Percentiles rank a stretch among this genome's conserved stretches.
Conservation (phyloP, 768 basidiomycete species). For the Lactarius hengduanensis region DNA sequence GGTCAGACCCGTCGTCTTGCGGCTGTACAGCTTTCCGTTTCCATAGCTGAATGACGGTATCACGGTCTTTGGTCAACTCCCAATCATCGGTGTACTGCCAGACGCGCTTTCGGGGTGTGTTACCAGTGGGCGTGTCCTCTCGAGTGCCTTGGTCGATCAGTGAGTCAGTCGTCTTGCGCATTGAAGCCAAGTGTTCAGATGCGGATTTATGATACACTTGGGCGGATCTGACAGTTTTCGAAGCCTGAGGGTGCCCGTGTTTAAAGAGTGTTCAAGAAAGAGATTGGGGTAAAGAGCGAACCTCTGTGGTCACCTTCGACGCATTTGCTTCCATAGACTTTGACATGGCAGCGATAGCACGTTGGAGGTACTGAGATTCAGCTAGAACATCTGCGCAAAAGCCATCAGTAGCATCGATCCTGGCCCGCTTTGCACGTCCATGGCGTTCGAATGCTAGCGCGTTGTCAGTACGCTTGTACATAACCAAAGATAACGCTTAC, state of each 20-base stretch:
- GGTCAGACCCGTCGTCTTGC: conserved; percentile 35
- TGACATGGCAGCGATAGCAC: conserved; percentile 50
- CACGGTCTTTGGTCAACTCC: conserved; percentile 65
- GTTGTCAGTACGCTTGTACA: not conserved
- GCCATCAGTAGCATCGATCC: conserved; percentile 55
- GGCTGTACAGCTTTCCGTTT: conserved; percentile 35
- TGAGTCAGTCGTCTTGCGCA: conserved; percentile 50
- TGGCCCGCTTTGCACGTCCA: conserved; percentile 61
- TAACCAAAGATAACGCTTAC: conserved; percentile 35
- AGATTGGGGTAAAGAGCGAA: conserved; percentile 34
- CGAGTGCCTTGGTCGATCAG: conserved; percentile 57
- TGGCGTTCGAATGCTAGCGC: conserved; percentile 59
- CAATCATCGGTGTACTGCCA: conserved; percentile 73
- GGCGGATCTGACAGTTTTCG: conserved; percentile 41
- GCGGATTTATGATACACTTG: conserved; percentile 47
- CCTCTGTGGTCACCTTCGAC: conserved; percentile 50
- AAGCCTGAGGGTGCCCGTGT: conserved; percentile 38
- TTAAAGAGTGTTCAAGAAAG: conserved; percentile 5
- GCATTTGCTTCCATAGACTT: conserved; percentile 46
- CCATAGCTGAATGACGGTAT: conserved; percentile 54
- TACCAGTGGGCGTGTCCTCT: conserved; percentile 66
- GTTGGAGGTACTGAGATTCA: conserved; percentile 52
- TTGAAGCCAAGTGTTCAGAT: conserved; percentile 43
- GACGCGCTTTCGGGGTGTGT: conserved; percentile 71
- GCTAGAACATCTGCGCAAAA: conserved; percentile 51